Base-by-base conservation (phyloP, 2,329 filamentous ascomycete genomes). In the Botrytis aclada region DNA sequence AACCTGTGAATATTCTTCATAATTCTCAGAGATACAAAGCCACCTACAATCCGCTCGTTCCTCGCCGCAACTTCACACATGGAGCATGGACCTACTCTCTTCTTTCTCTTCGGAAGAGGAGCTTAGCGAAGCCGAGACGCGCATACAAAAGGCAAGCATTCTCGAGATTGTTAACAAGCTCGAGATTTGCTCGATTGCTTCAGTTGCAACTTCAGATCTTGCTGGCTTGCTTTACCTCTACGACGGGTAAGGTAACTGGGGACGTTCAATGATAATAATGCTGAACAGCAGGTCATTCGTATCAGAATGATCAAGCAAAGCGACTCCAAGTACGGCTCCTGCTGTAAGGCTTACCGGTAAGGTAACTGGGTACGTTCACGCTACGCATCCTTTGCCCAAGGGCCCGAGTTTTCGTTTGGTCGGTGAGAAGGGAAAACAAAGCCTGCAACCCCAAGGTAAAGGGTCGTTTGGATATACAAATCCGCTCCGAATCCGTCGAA, bases 261-360 rank as follows among this genome's bases (percentile, higher is more conserved):
- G 51, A 54, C 51, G 51, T 54, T 97, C 86, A 97, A 94, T 83
- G 96, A 99, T 83, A 96, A 98, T 86, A 99, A 99, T 82, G 95
- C 95, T 18, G 95, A 98, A 77, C 91, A 97, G 81, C 94, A 97
- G 82, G 92, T 98, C 63, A 94, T 99, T 78, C 96, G 96, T 81
- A 92, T 98, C 77, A 93, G 96, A 76, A 92, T 95, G 78, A 89
- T 97, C 75, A 85, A 86, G 43, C 86, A 89, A 74, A 87, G 89
- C 66, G 91, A 92, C 66, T 89, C 91, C 61, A 92, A 93, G 80
- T 92, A 93, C 18, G 93, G 95, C 12, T 14, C 25, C n/a, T 29
- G 47, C 25, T 54, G 12, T 5, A 14, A 29, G 5, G 3, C 47
- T 54, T 54, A 54, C n/a, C n/a, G n/a, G 51, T 3, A 54, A 54